Base-by-base conservation (phyloP, 2,329 filamentous ascomycete genomes). In the Ascochyta rabiei region DNA sequence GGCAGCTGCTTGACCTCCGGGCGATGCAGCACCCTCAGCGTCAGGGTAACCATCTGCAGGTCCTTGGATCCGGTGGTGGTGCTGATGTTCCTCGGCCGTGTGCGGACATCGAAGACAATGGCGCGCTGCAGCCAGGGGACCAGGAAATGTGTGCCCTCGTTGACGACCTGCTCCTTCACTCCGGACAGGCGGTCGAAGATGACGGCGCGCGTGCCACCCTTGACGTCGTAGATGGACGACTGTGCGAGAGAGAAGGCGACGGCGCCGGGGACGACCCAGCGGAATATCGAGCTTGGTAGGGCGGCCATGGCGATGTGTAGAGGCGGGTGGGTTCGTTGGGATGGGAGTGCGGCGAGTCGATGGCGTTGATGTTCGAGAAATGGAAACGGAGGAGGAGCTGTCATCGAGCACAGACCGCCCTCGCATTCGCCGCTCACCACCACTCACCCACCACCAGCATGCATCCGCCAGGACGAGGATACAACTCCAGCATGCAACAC, bases 1-100 rank as follows among this genome's bases (percentile, higher is more conserved):
- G 95, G 96, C 73, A 99, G 82, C 69, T 88, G 86, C 82, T 91
- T 87, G 69, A 99, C 93, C 53, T 96, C 93, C 6, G 96, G 95
- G 68, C 96, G 85, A 80, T 98, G 93, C 77, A 99, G 80, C 62
- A 99, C 95, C 78, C 95, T 86, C 75, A 99, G 84, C 48, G 95
- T 99, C 83, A 99, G 84, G 84, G 92, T 97, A 72, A 99, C 95
- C 95, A 99, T 99, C 82, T 99, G 95, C 83, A 99, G 79, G 81
- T 99, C 95, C 86, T 99, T 99, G 84, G 89, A 93, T 55, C 95
- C 95, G 12, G 95, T 99, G 21, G 95, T 99, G 24, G 95, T 99
- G 64, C 90, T 91, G 76, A 99, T 98, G 77, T 96, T 98, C 74
- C 95, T 86, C 59, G 95, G 95, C 84, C 96, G 96, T 53, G 96